These are phyloP conservation scores for Trypanosoma lewisi DNA, from an alignment of 208 protist genomes.

Conservation along the genomic window DNA sequence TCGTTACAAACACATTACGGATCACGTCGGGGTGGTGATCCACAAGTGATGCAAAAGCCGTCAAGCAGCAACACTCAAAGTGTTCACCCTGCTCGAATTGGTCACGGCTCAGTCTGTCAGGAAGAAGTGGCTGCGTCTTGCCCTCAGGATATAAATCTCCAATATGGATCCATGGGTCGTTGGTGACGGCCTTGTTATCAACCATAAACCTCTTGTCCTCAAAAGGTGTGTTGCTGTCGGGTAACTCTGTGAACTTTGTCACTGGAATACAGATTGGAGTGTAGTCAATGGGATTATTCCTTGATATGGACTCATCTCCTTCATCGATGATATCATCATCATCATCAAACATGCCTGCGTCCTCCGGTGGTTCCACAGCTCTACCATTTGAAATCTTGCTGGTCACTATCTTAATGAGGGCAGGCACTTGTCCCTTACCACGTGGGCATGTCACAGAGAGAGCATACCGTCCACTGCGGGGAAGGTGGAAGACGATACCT, in stretches of 20 bases:
- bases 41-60: conserved; percentile 57
- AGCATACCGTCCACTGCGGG: conserved; percentile 31
- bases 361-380: conserved; percentile 38
- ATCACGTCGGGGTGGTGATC: conserved; percentile 67
- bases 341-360: conserved; percentile 67
- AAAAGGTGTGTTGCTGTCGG: conserved; percentile 63
- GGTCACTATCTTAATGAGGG: conserved; percentile 35
- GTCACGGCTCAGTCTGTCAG: conserved; percentile 47
- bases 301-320: conserved; percentile 36
- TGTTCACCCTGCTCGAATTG: conserved; percentile 79
- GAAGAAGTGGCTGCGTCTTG: conserved; percentile 49
- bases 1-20: conserved; percentile 73
- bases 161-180: conserved; percentile 64
- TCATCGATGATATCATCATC: conserved; percentile 67
- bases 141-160: conserved; percentile 75
- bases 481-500: conserved; percentile 25
- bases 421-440: conserved; percentile 18
- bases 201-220: conserved; percentile 62
- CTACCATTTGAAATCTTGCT: conserved; percentile 20
- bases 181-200: conserved; percentile 56
- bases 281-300: conserved; percentile 53
- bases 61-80: conserved; percentile 82
- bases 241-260: conserved; percentile 40
- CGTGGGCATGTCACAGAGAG: conserved; percentile 33
- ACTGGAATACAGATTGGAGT: conserved; percentile 33